Base-by-base conservation (phyloP, 768 basidiomycete genomes). In the Amyloporia xantha region DNA sequence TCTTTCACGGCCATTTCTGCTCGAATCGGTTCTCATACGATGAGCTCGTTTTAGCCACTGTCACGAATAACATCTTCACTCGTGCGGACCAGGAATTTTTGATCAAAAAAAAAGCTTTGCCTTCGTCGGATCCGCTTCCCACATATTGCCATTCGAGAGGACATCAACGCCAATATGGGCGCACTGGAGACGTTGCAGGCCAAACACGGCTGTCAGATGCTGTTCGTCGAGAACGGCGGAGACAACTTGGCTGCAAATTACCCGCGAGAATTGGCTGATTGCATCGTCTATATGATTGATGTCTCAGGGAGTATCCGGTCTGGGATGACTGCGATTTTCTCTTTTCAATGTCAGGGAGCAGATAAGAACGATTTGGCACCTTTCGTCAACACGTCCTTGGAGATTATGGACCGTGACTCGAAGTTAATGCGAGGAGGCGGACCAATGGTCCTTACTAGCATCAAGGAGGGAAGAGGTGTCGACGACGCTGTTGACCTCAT, bases 21-120 rank as follows among this genome's bases (percentile, higher is more conserved):
- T 9, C 19, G 39, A 20, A 19, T 15, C 13, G 17, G 5, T 23
- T 9, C 24, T 42, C 20, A 10, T n/a, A 35, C 33, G 9, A n/a
- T 10, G 33, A 10, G n/a, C 10, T n/a, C 33, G 33, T 9, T 9
- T 35, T 57, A 92, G 94, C 91, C 27, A 92, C 91, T 2, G 91
- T 95, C 12, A 99, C 95, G n/a, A 99, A 99, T 68, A 96, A 99
- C 67, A 99, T 99, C 64, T 99, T 99, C 69, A 99, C 95, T 28
- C 78, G 87, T 19, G 95, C 97, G 65, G 95, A 98, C 62, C 93
- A 96, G 65, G 95, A 98, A 60, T 99, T 99, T 67, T 71, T 99
- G 30, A 95, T 99, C 61, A 84, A 79, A 60, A 91, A 97, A 68
- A 78, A 85, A 49, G 95, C 95, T 0, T 79, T 99, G 5, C 86